A percentile compares a stretch with the other conserved stretches of the same genome.
phyloP scores from a whole-genome alignment of 1,284 basidiomycete genomes.

The Rhodotorula glutinis region DNA sequence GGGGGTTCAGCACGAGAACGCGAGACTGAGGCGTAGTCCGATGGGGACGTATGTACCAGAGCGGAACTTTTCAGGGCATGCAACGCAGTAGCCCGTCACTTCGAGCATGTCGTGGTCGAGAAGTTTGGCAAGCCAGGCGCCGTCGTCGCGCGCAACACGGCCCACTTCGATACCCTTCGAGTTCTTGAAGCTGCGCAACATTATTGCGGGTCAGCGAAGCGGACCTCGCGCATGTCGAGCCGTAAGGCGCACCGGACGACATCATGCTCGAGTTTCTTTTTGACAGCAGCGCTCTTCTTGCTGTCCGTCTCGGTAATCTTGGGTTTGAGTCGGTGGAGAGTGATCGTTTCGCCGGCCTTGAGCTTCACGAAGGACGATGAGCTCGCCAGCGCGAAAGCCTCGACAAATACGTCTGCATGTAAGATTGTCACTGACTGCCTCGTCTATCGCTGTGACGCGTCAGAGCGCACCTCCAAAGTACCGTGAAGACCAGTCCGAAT shows the following conservation, averaged over 20 bases:
- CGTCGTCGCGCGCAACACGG: conserved; percentile 63
- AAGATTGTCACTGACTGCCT: too few species aligned
- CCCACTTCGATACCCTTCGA: conserved; percentile 60
- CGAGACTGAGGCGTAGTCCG: too few species aligned
- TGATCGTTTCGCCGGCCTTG: conserved; percentile 24
- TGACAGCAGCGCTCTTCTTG: conserved; percentile 12
- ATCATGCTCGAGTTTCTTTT: conserved; percentile 25
- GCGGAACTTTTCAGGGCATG: conserved; percentile 18
- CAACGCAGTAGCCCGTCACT: conserved; percentile 53
- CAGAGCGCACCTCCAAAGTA: conserved; percentile 27
- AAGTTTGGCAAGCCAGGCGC: conserved; percentile 66
- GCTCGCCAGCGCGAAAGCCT: conserved; percentile 22
- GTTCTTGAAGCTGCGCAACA: conserved; percentile 25
- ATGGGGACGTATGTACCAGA: conserved; percentile 29
- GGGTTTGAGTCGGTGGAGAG: conserved; percentile 19
- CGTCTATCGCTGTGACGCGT: background rate
- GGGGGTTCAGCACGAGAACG: too few species aligned
- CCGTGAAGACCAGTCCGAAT: background rate
- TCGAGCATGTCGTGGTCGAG: conserved; percentile 57
- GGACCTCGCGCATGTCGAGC: too few species aligned
- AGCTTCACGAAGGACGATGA: conserved; percentile 19
- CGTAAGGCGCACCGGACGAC: conserved; percentile 28
- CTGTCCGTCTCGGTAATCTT: background rate
- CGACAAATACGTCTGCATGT: conserved; percentile 23
- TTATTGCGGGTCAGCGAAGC: background rate